Evolutionary conservation across 768 basidiomycete species (phyloP).

Genomic region (Lentinula guzmanii): DNA sequence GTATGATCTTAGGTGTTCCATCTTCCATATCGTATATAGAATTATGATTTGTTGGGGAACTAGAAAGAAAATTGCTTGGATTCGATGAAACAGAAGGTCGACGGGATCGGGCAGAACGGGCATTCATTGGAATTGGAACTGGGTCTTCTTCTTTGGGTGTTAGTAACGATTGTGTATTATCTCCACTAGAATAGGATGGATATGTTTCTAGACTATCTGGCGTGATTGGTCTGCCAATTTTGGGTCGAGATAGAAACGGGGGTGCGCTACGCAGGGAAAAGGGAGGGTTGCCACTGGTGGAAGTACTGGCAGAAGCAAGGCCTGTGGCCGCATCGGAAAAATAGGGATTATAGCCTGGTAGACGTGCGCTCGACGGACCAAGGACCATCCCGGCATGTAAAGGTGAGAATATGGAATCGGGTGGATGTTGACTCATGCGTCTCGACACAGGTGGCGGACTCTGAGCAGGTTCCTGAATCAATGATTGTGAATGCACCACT

Average conservation of each 20-base stretch:
- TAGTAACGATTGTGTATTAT: slow-evolving; percentile 28
- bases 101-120: slow-evolving; percentile 20
- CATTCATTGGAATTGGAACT: slow-evolving; percentile 38
- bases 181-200: slow-evolving; percentile 43
- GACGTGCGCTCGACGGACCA: not conserved
- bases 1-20: slow-evolving; percentile 49
- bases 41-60: slow-evolving; percentile 14
- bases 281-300: slow-evolving; percentile 14
- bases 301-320: slow-evolving; percentile 12
- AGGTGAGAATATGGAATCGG: not conserved
- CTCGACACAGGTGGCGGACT: slow-evolving; percentile 17
- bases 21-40: slow-evolving; percentile 20
- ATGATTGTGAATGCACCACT: slow-evolving; percentile 80
- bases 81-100: slow-evolving; percentile 12
- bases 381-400: not conserved
- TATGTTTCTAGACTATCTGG: slow-evolving; percentile 49
- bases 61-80: not conserved
- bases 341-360: slow-evolving; percentile 6
- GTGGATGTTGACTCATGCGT: not conserved
- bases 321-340: slow-evolving; percentile 9
- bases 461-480: slow-evolving; percentile 39
- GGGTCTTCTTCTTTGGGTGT: slow-evolving; percentile 4
- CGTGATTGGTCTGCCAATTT: slow-evolving; percentile 31
- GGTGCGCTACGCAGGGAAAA: slow-evolving; percentile 18
- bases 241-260: slow-evolving; percentile 16